phyloP scores from a whole-genome alignment of 257 asterid species.

The Nicotiana otophora region DNA sequence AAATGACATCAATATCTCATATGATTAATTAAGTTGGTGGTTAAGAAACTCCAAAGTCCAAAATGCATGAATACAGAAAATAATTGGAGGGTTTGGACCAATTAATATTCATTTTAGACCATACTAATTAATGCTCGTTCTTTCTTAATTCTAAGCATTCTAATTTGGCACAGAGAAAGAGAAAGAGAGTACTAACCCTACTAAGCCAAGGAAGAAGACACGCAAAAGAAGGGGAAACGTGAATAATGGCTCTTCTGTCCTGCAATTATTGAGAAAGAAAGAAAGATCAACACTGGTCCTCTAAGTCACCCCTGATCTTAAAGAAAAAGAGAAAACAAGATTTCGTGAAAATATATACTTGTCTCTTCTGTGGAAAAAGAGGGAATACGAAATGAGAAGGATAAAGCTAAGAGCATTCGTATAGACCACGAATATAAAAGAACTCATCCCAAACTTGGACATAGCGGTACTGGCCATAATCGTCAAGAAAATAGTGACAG shows the following conservation, averaged over 20 bases:
- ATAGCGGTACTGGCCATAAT: slow-evolving; percentile 66
- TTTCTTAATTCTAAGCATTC: too few relatives aligned
- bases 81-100: too few relatives aligned
- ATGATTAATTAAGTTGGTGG: too few relatives aligned
- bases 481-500: slow-evolving; percentile 45
- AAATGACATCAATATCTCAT: too few relatives aligned
- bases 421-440: slow-evolving; percentile 65
- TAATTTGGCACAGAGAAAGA: background rate
- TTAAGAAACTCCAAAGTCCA: too few relatives aligned
- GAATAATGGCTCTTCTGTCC: slow-evolving; percentile 39
- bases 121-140: too few relatives aligned
- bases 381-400: slow-evolving; percentile 42
- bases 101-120: too few relatives aligned
- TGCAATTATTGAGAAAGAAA: slow-evolving; percentile 16
- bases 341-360: slow-evolving; percentile 15
- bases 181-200: slow-evolving; percentile 37
- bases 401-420: slow-evolving; percentile 63
- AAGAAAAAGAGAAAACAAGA: background rate
- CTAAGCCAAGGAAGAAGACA: slow-evolving; percentile 54
- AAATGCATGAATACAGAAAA: too few relatives aligned
- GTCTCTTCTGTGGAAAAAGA: slow-evolving; percentile 22
- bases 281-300: background rate
- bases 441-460: slow-evolving; percentile 62
- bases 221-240: slow-evolving; percentile 36
- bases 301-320: background rate